phyloP scores from a whole-genome alignment of 2,329 filamentous ascomycete genomes.

The Colletotrichum lentis region DNA sequence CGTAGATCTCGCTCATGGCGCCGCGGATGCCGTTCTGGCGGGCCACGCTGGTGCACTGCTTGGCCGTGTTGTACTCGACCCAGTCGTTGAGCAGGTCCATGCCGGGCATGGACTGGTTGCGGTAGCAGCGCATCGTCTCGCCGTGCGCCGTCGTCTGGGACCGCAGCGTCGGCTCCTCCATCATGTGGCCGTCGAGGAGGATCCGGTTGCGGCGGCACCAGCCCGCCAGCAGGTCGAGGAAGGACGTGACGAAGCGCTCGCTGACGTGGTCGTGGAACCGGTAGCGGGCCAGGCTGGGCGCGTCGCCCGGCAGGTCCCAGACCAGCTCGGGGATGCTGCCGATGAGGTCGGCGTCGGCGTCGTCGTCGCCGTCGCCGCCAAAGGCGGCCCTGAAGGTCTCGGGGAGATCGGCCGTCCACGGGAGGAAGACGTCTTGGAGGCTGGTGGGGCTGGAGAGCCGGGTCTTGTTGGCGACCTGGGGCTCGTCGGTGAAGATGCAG shows the following conservation, averaged over 20 bases:
- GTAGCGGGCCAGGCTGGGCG: slow-evolving; percentile 43
- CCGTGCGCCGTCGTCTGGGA: slow-evolving; percentile 46
- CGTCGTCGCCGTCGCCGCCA: slow-evolving; percentile 33
- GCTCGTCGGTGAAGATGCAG: slow-evolving; percentile 47
- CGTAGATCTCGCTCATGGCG: slow-evolving; percentile 45
- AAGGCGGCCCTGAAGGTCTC: slow-evolving; percentile 42
- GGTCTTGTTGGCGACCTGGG: slow-evolving; percentile 46
- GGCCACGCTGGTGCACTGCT: slow-evolving; percentile 45
- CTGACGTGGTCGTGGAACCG: slow-evolving; percentile 46
- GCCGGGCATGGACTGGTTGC: slow-evolving; percentile 45
- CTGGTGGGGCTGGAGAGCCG: slow-evolving; percentile 41
- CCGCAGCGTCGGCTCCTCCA: slow-evolving; percentile 46
- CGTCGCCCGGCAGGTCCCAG: slow-evolving; percentile 44
- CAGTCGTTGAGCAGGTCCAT: slow-evolving; percentile 45
- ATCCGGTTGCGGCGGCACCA: slow-evolving; percentile 45
- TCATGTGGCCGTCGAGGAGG: slow-evolving; percentile 45
- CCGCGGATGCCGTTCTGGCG: slow-evolving; percentile 44
- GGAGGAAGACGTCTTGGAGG: slow-evolving; percentile 43
- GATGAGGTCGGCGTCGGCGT: slow-evolving; percentile 41
- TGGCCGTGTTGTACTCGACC: slow-evolving; percentile 47
- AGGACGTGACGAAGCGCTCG: slow-evolving; percentile 45
- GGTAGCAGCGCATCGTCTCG: slow-evolving; percentile 47
- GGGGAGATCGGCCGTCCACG: slow-evolving; percentile 45
- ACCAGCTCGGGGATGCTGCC: slow-evolving; percentile 43
- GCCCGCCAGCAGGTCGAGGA: slow-evolving; percentile 43